These are phyloP conservation scores for Taxawa tesnikishii DNA, from an alignment of 2,329 filamentous ascomycete genomes.

Conservation along the genomic window DNA sequence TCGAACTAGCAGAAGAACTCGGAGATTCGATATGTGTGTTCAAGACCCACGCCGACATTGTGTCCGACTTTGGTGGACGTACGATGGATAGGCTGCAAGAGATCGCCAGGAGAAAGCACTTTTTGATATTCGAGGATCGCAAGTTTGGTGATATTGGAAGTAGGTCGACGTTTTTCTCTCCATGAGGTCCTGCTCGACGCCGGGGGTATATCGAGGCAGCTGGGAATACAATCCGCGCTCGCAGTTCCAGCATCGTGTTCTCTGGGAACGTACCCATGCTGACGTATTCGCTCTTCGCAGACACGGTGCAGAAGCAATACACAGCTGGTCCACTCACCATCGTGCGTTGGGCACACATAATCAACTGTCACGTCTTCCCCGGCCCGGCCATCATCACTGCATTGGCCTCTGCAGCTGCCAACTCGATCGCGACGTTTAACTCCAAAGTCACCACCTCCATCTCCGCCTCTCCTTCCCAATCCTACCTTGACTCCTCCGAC, in stretches of 20 bases:
- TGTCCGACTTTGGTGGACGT: constrained; percentile 47
- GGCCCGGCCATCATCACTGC: constrained; percentile 39
- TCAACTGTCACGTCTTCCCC: constrained; percentile 41
- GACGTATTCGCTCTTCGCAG: constrained; percentile 20
- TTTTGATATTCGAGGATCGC: constrained; percentile 42
- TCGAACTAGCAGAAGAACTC: constrained; percentile 44
- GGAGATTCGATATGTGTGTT: constrained; percentile 49
- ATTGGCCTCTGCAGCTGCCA: constrained; percentile 34
- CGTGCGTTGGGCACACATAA: constrained; percentile 39
- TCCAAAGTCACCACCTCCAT: constrained; percentile 40
- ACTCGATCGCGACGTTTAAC: constrained; percentile 36
- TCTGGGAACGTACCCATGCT: no score
- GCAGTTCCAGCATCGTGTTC: no score
- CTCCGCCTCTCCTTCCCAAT: constrained; percentile 23
- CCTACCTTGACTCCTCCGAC: constrained; percentile 35
- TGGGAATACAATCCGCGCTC: no score
- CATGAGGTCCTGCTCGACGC: no score
- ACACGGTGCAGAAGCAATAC: constrained; percentile 43
- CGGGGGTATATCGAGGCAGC: no score
- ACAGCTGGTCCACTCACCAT: constrained; percentile 38
- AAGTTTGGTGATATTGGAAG: constrained; percentile 46
- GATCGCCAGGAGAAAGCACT: constrained; percentile 35
- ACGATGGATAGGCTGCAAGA: constrained; percentile 38
- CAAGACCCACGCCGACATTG: constrained; percentile 50
- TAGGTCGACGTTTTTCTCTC: no score